Evolutionary conservation across 2,329 filamentous ascomycete species (phyloP).

Genomic region (Botrytis medusae): DNA sequence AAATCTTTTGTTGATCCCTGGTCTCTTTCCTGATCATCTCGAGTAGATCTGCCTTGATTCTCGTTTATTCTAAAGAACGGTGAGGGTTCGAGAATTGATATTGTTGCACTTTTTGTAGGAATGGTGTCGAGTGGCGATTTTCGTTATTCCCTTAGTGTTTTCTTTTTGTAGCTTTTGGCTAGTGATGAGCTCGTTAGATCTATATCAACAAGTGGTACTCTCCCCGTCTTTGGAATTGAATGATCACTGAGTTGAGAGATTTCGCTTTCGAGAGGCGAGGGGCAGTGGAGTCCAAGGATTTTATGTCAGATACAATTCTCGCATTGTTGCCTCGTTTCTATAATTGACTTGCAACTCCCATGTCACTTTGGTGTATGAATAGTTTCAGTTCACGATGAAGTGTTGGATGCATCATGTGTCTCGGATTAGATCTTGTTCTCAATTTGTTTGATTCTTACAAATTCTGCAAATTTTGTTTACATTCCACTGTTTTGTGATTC

Average conservation of each 20-base stretch:
- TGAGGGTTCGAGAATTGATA: background rate
- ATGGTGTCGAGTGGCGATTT: slow-evolving; percentile 28
- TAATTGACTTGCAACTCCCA: background rate
- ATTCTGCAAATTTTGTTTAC: background rate
- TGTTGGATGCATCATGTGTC: background rate
- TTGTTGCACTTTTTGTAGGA: background rate
- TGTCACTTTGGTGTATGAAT: background rate
- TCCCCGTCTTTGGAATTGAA: slow-evolving; percentile 27
- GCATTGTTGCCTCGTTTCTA: slow-evolving; percentile 12
- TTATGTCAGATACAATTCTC: slow-evolving; percentile 33
- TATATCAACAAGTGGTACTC: slow-evolving; percentile 29
- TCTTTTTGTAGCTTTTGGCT: slow-evolving; percentile 21
- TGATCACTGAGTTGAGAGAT: slow-evolving; percentile 33
- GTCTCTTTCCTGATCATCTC: background rate
- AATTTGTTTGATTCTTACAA: background rate
- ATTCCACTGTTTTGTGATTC: background rate
- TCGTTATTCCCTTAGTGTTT: slow-evolving; percentile 31
- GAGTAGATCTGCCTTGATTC: slow-evolving; percentile 8
- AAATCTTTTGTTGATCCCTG: background rate
- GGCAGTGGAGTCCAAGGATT: slow-evolving; percentile 26
- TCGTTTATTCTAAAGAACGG: background rate
- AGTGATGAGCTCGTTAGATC: slow-evolving; percentile 32
- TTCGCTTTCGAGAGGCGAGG: slow-evolving; percentile 32
- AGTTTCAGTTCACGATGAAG: background rate
- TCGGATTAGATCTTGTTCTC: background rate